phyloP scores from a whole-genome alignment of 345 rosid genomes.

The Pistacia atlantica region DNA sequence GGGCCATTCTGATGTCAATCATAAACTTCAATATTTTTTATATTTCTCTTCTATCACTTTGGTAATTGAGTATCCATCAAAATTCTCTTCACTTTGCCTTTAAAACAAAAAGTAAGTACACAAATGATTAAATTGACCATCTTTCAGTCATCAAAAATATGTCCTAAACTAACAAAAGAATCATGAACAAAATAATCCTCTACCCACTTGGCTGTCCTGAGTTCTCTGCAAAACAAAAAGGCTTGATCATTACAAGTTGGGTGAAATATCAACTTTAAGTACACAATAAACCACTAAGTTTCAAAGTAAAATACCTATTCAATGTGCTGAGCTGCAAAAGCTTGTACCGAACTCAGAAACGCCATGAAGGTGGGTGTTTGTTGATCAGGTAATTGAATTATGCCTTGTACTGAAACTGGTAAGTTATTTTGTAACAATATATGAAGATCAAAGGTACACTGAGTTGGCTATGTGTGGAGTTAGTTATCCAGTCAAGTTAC shows the following conservation, averaged over 20 bases:
- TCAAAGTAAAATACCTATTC: conserved; percentile 38
- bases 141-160: conserved; percentile 33
- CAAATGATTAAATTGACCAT: conserved; percentile 30
- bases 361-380: conserved; percentile 30
- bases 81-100: conserved; percentile 27
- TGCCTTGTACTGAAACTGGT: conserved; percentile 20
- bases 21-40: conserved; percentile 22
- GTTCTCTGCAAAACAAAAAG: conserved; percentile 42
- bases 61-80: conserved; percentile 29
- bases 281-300: conserved; percentile 5
- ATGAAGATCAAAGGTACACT: conserved; percentile 24
- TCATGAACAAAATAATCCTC: conserved; percentile 46
- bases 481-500: conserved; percentile 41
- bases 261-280: conserved; percentile 9
- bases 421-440: conserved; percentile 20
- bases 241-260: conserved; percentile 15
- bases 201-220: conserved; percentile 42
- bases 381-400: conserved; percentile 23
- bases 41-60: conserved; percentile 32
- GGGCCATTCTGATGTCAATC: conserved; percentile 30
- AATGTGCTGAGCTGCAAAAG: conserved; percentile 13
- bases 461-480: conserved; percentile 32
- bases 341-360: not conserved
- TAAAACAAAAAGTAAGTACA: conserved; percentile 28
- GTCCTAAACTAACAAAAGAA: conserved; percentile 49